Evolutionary conservation across 768 basidiomycete genomes (phyloP), one percentile per base, ranked within the genome.

Genomic region (Tremella fuciformis): DNA sequence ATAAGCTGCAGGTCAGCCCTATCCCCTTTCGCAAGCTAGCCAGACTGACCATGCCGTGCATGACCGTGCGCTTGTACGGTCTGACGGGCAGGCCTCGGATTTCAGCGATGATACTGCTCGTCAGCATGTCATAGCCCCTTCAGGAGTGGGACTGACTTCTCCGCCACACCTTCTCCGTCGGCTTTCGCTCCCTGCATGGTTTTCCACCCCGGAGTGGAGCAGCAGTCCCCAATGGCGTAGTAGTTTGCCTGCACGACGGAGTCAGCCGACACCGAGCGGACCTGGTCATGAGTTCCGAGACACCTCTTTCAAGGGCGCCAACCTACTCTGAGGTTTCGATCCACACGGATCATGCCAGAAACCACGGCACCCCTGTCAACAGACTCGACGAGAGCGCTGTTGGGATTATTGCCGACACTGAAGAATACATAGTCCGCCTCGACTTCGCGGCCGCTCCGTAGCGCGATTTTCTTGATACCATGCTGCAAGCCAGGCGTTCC

Each of bases 21-120:
- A 11, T n/a, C 13, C 38, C 18, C 57, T 24, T 9, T n/a, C 7
- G 42, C n/a, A 15, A 8, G 58, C 13, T 13, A 1, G 58, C 7
- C 9, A 18, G 92, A 60, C 60, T 34, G 88, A 2, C 91, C 88
- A 15, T 90, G 91, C 74, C 85, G 85, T 13, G 88, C 88, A 74
- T 85, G 83, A 64, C 86, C 88, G 40, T 85, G 80, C 34, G 89
- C 13, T 19, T 44, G 58, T 65, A 69, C 34, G 58, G 56, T 52
- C 59, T 61, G 0, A 64, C 22, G 6, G 63, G 26, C 41, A 57
- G 61, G 19, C 57, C 51, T 21, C 62, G 62, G 65, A 71, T 41
- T n/a, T 66, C 70, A 21, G 46, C 51, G 24, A 71, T 42, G 29
- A 71, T 60, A 55, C 67, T 68, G 49, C 29, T 19, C 21, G 8